Evolutionary conservation across 257 asterid genomes (phyloP).

Genomic region (Osmanthus fragrans): DNA sequence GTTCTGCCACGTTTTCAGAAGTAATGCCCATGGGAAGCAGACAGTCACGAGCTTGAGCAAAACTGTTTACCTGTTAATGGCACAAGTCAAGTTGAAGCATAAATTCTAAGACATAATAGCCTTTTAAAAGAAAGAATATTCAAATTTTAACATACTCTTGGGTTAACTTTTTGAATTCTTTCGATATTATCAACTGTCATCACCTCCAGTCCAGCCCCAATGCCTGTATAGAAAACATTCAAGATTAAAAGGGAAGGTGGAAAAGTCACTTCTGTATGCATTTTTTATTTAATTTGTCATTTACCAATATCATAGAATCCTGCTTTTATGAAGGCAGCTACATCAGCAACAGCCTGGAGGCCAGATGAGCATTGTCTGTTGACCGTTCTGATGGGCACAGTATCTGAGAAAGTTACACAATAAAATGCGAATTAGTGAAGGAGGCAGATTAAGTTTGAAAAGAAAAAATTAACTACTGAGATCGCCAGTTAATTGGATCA

Average conservation of each 20-base stretch:
- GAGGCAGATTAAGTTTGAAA: not conserved
- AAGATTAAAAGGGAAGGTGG: not conserved
- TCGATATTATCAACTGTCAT: slow-evolving; percentile 63
- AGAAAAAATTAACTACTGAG: not conserved
- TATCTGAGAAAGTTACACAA: slow-evolving; percentile 42
- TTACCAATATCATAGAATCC: slow-evolving; percentile 90
- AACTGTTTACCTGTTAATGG: slow-evolving; percentile 46
- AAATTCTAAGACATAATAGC: not conserved
- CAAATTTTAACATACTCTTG: slow-evolving; percentile 49
- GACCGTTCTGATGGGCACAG: slow-evolving; percentile 87
- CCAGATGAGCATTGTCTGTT: slow-evolving; percentile 96
- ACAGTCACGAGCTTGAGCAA: slow-evolving; percentile 83
- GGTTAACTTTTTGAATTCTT: slow-evolving; percentile 38
- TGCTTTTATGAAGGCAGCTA: slow-evolving; percentile 86
- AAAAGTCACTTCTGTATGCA: not conserved
- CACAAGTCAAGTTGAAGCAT: slow-evolving; percentile 18
- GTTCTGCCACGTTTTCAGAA: slow-evolving; percentile 89
- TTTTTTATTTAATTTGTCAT: not conserved
- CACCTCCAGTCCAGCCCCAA: slow-evolving; percentile 91
- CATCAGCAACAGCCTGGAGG: slow-evolving; percentile 96
- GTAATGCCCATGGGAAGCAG: slow-evolving; percentile 93
- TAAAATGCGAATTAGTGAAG: not conserved
- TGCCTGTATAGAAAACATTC: slow-evolving; percentile 45
- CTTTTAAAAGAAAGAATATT: not conserved
- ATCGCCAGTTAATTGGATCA: not conserved